These are phyloP conservation scores for Leccinellum albellum DNA, from an alignment of 768 basidiomycete genomes.

Conservation along the genomic window DNA sequence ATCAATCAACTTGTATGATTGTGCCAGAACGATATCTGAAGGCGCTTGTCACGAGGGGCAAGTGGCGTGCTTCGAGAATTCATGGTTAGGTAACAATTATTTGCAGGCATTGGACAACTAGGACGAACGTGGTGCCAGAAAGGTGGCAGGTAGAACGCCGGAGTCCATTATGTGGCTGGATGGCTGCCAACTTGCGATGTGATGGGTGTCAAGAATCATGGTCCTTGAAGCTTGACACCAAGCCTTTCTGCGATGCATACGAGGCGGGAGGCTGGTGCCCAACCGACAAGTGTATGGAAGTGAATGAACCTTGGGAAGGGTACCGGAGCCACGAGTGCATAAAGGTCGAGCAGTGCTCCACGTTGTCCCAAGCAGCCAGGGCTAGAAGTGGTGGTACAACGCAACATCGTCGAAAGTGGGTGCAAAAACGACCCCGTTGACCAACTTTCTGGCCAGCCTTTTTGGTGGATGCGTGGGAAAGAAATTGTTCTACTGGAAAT, in stretches of 20 bases:
- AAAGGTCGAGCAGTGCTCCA: no score
- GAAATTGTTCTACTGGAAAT: no score
- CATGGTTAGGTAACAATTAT: neutral
- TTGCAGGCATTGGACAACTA: neutral
- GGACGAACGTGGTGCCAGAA: neutral
- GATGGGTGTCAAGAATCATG: neutral
- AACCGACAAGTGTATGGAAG: neutral
- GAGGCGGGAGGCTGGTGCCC: neutral
- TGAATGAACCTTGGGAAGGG: neutral
- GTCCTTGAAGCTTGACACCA: no score
- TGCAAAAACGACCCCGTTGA: neutral
- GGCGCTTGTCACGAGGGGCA: neutral
- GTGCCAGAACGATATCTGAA: no score
- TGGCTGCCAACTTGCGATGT: neutral
- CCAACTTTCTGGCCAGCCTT: neutral
- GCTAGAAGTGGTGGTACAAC: neutral
- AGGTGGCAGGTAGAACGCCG: neutral
- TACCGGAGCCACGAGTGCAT: no score
- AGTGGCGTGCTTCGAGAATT: neutral
- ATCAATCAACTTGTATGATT: neutral
- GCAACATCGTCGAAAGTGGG: neutral
- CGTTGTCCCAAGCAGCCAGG: neutral
- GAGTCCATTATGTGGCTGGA: neutral
- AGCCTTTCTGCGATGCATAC: neutral
- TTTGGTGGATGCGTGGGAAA: neutral